Conservation (phyloP, 2,329 filamentous ascomycete species). For the Fusarium longipes region DNA sequence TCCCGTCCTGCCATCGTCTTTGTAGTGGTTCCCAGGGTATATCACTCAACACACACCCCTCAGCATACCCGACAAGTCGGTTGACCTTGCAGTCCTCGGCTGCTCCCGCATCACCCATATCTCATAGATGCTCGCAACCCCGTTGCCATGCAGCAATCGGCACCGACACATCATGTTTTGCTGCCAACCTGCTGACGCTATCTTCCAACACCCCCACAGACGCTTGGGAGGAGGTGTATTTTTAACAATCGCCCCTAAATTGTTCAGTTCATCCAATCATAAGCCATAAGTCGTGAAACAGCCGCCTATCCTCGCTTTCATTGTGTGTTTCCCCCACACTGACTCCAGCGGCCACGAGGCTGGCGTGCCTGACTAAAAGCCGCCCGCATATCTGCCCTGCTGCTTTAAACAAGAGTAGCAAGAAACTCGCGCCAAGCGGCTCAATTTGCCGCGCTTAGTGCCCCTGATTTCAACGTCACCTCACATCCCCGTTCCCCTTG, state of each 20-base stretch:
- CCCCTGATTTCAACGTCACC: constrained; percentile 48
- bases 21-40: constrained; percentile 35
- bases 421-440: constrained; percentile 54
- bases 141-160: constrained; percentile 39
- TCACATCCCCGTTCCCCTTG: constrained; percentile 39
- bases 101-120: constrained; percentile 45
- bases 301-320: constrained; percentile 43
- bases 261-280: constrained; percentile 63
- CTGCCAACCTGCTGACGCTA: constrained; percentile 37
- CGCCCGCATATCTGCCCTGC: constrained; percentile 44
- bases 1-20: constrained; percentile 31
- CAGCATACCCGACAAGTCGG: constrained; percentile 28
- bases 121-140: constrained; percentile 29
- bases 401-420: constrained; percentile 55
- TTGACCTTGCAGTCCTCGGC: constrained; percentile 39
- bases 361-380: constrained; percentile 43
- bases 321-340: constrained; percentile 39
- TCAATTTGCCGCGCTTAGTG: constrained; percentile 50
- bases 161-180: constrained; percentile 41
- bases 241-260: constrained; percentile 54
- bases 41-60: constrained; percentile 42
- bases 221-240: constrained; percentile 57
- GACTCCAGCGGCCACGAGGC: constrained; percentile 43
- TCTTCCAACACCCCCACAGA: constrained; percentile 44
- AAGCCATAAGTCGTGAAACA: constrained; percentile 62